phyloP scores from a whole-genome alignment of 306 rosid genomes.

The Canavalia ensiformis region DNA sequence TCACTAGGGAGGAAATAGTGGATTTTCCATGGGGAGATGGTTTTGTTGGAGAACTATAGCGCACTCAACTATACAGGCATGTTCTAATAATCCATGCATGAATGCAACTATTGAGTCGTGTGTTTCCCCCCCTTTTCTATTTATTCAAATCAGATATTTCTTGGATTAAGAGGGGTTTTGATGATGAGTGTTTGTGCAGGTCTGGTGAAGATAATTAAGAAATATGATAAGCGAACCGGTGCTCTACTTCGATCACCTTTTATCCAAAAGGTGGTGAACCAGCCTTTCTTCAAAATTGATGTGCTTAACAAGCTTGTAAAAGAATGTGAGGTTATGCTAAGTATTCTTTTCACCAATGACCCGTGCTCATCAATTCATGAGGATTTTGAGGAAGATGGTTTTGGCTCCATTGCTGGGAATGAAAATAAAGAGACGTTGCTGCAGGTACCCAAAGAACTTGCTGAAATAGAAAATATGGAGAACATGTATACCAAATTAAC shows the following conservation, averaged over 20 bases:
- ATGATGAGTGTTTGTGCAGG: slow-evolving; percentile 40
- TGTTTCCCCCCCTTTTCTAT: background rate
- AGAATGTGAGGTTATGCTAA: slow-evolving; percentile 78
- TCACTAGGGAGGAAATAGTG: slow-evolving; percentile 76
- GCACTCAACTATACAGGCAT: slow-evolving; percentile 85
- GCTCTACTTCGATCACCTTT: slow-evolving; percentile 74
- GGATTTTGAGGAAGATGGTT: slow-evolving; percentile 51
- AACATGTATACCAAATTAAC: slow-evolving; percentile 69
- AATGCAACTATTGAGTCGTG: background rate
- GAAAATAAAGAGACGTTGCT: slow-evolving; percentile 47
- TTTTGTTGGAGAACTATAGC: slow-evolving; percentile 87
- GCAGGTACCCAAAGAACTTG: slow-evolving; percentile 66
- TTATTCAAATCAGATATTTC: too few relatives aligned
- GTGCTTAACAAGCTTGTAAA: slow-evolving; percentile 76
- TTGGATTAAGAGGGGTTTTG: background rate
- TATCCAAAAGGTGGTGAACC: slow-evolving; percentile 78
- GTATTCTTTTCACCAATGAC: slow-evolving; percentile 47
- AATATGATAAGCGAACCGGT: slow-evolving; percentile 88
- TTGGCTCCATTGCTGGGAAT: slow-evolving; percentile 37
- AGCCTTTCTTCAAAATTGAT: slow-evolving; percentile 87
- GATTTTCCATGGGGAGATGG: slow-evolving; percentile 98
- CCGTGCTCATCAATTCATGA: slow-evolving; percentile 41
- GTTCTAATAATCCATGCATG: background rate
- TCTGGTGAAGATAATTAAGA: slow-evolving; percentile 89
- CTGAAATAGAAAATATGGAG: slow-evolving; percentile 79